Evolutionary conservation across 495 filamentous ascomycete species (phyloP).

Genomic region (Tirmania nivea): DNA sequence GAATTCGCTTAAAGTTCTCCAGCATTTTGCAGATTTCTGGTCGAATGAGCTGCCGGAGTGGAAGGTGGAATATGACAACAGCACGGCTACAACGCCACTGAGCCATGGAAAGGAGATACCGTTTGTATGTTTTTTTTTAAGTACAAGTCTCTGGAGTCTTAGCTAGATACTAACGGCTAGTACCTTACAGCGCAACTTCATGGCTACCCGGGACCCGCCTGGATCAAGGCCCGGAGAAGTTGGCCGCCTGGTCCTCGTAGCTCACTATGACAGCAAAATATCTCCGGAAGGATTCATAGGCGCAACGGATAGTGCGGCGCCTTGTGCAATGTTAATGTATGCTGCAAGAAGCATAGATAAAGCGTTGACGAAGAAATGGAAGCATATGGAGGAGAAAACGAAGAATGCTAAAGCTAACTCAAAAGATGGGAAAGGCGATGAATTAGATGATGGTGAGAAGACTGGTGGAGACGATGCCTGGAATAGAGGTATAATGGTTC

Average conservation of each 20-base stretch:
- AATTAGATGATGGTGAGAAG: constrained; percentile 15
- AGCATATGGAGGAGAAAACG: constrained; percentile 39
- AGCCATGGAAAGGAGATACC: constrained; percentile 47
- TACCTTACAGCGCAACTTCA: constrained; percentile 34
- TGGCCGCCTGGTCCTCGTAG: constrained; percentile 62
- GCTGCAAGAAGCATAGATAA: constrained; percentile 56
- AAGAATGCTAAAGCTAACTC: constrained; percentile 14
- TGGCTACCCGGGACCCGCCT: constrained; percentile 77
- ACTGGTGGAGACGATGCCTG: constrained; percentile 1
- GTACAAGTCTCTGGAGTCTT: neutral
- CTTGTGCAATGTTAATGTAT: constrained; percentile 83
- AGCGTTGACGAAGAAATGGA: constrained; percentile 64
- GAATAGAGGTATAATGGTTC: constrained; percentile 57
- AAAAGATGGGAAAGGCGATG: constrained; percentile 34
- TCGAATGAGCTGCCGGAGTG: constrained; percentile 47
- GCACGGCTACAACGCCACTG: constrained; percentile 54
- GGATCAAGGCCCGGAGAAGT: constrained; percentile 52
- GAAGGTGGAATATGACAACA: constrained; percentile 68
- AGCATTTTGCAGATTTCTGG: constrained; percentile 74
- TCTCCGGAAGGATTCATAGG: constrained; percentile 76
- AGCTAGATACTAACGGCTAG: too few relatives aligned
- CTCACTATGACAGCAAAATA: constrained; percentile 82
- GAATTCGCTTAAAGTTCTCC: constrained; percentile 48
- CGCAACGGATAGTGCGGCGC: constrained; percentile 77
- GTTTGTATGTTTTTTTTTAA: constrained; percentile 28